These are phyloP conservation scores for Glaciozyma antarctica DNA, from an alignment of 768 basidiomycete species.

Conservation along the genomic window DNA sequence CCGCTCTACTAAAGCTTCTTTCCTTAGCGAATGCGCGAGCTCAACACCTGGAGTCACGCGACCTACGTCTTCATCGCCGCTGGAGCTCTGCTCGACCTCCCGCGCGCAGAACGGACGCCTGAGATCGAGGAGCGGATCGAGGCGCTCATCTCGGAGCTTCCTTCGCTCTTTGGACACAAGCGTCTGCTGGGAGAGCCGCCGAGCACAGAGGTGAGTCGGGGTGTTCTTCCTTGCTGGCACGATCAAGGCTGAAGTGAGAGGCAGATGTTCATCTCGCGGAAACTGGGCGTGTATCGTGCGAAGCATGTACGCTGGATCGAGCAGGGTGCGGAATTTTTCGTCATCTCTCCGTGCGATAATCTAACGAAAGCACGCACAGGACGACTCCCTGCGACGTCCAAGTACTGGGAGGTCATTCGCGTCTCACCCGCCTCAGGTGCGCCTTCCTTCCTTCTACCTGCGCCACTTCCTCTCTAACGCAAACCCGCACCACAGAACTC, in stretches of 20 bases:
- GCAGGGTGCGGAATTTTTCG: too few relatives aligned
- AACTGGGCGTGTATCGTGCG: too few relatives aligned
- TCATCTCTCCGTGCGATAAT: too few relatives aligned
- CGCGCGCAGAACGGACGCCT: background rate
- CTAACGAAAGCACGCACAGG: too few relatives aligned
- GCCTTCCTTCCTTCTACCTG: background rate
- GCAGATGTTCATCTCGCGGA: background rate
- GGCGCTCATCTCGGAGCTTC: conserved; percentile 5
- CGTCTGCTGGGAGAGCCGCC: conserved; percentile 21
- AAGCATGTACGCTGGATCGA: too few relatives aligned
- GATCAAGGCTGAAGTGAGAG: background rate
- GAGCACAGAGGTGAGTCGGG: background rate
- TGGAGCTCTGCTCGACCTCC: conserved; percentile 22
- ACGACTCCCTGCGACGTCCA: background rate
- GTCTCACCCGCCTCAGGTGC: background rate
- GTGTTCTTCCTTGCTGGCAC: background rate
- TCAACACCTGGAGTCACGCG: conserved; percentile 7
- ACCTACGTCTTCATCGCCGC: conserved; percentile 14
- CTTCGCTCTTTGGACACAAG: conserved; percentile 17
- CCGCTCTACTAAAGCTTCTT: background rate
- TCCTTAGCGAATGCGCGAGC: background rate
- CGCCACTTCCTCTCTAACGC: background rate
- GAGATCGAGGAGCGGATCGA: conserved; percentile 12
- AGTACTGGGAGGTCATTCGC: background rate
- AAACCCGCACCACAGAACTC: conserved; percentile 2